These are phyloP conservation scores for Trichophyton rubrum DNA, from an alignment of 2,329 filamentous ascomycete genomes.

Conservation along the genomic window DNA sequence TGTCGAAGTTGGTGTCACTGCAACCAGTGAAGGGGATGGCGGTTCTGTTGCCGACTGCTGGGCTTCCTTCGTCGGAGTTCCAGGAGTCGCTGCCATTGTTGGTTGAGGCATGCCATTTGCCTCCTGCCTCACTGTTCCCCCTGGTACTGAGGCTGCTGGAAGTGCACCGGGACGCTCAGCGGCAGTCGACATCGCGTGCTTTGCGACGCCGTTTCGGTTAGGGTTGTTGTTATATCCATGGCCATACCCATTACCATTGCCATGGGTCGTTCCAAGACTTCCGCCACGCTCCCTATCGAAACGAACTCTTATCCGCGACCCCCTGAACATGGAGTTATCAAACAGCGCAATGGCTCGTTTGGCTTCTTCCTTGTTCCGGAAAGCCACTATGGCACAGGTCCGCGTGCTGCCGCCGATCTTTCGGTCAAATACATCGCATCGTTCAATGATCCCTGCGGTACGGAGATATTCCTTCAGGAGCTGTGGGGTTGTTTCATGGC, in stretches of 20 bases:
- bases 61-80: not conserved
- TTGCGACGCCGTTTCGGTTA: not conserved
- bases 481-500: slow-evolving; percentile 18
- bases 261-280: slow-evolving; percentile 3
- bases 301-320: slow-evolving; percentile 23
- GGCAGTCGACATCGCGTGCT: not conserved
- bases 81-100: not conserved
- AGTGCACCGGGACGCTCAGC: not conserved
- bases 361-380: slow-evolving; percentile 25
- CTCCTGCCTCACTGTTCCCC: not conserved
- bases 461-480: slow-evolving; percentile 22
- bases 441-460: slow-evolving; percentile 20
- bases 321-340: slow-evolving; percentile 25
- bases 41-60: not conserved
- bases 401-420: slow-evolving; percentile 15
- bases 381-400: slow-evolving; percentile 21
- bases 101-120: not conserved
- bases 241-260: slow-evolving; percentile 2
- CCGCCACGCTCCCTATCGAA: slow-evolving; percentile 19
- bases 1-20: slow-evolving; percentile 13
- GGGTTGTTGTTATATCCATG: not conserved
- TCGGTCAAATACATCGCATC: slow-evolving; percentile 22
- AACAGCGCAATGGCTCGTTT: slow-evolving; percentile 23
- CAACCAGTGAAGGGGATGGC: slow-evolving; percentile 4
- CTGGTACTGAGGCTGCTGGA: too few relatives aligned